Percentiles rank a stretch among this genome's conserved stretches.
These are phyloP conservation scores for Fistulifera pelliculosa DNA, from an alignment of 108 stramenopile genomes.

Conservation along the genomic window DNA sequence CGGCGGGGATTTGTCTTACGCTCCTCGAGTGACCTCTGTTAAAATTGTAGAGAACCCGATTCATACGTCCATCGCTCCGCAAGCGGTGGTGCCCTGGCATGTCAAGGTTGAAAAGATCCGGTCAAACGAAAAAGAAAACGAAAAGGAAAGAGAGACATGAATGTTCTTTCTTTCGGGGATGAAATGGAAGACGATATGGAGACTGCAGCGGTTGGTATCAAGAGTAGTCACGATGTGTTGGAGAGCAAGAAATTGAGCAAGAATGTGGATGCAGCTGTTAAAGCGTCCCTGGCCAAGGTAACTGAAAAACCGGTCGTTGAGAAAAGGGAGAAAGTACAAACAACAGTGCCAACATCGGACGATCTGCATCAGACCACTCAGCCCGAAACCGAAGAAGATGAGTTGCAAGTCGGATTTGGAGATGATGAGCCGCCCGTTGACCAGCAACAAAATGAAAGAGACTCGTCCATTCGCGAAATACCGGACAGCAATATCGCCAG, in stretches of 20 bases:
- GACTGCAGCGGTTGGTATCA: conserved; percentile 18
- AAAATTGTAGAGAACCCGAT: conserved; percentile 85
- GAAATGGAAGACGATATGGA: conserved; percentile 51
- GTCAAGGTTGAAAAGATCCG: conserved; percentile 10
- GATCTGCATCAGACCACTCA: not conserved
- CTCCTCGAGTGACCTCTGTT: conserved; percentile 53
- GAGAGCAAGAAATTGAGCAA: conserved; percentile 28
- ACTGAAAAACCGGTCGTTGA: not conserved
- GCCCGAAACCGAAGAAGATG: not conserved
- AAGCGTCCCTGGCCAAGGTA: not conserved
- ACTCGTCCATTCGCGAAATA: not conserved
- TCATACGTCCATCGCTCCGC: conserved; percentile 61
- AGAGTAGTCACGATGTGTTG: conserved; percentile 60
- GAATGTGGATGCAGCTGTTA: conserved; percentile 21
- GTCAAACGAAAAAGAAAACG: conserved; percentile 18
- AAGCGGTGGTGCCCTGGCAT: conserved; percentile 43
- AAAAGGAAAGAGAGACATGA: conserved; percentile 62
- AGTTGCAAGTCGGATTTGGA: not conserved
- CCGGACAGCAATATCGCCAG: not conserved
- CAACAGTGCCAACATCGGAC: too few species aligned
- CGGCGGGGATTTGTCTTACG: conserved; percentile 36
- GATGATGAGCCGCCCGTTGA: not conserved
- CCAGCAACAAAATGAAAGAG: not conserved
- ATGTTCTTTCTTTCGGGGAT: conserved; percentile 83
- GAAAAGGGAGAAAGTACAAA: not conserved